Base-by-base conservation (phyloP, 441 rosid genomes). In the Syzygium malaccense region DNA sequence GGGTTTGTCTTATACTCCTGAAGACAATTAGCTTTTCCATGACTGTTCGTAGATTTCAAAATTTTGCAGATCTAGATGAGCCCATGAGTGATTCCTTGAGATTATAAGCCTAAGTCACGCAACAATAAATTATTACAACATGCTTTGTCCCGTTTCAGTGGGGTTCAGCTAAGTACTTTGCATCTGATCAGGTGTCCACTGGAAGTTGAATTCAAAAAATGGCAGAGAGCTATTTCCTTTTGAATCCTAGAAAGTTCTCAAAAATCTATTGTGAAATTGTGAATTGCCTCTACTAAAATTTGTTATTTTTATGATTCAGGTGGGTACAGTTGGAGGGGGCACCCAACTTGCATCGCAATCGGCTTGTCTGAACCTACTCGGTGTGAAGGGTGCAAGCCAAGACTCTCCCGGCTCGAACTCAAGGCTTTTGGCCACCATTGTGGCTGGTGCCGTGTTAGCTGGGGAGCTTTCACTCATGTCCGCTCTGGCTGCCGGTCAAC, bases 271-370 rank as follows among this genome's bases (percentile, higher is more conserved):
- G 14, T 71, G 80, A 37, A 71, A 71, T 71, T 11, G 51, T 14
- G 8, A 6, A 20, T 37, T 23, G 28, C 28, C 17, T 19, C 17
- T 25, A 37, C 48, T 37, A 37, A 71, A 71, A 71, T 37, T 71
- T 71, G 49, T 64, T 64, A 4, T 8, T 68, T 64, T 71, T 25
- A 60, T 62, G 41, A 28, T 68, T 75, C 90, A 92, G 93, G 92
- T 92, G 55, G 93, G 93, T 48, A 92, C 93, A 58, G 88, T 92
- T 26, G 93, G 93, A 60, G 93, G 93, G 32, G 93, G 93, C 84
- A 92, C 93, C 26, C 93, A 90, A 57, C 91, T 92, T 8, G 92
- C 93, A 37, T 91, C 93, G 8, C 93, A 92, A 51, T 91, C 92
- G n/a, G 92, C 93, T 7, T 92, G 93, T 83, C 87, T 92, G 88